These are phyloP conservation scores for Chenopodium album DNA, from an alignment of 148 eudicot species.

Conservation along the genomic window DNA sequence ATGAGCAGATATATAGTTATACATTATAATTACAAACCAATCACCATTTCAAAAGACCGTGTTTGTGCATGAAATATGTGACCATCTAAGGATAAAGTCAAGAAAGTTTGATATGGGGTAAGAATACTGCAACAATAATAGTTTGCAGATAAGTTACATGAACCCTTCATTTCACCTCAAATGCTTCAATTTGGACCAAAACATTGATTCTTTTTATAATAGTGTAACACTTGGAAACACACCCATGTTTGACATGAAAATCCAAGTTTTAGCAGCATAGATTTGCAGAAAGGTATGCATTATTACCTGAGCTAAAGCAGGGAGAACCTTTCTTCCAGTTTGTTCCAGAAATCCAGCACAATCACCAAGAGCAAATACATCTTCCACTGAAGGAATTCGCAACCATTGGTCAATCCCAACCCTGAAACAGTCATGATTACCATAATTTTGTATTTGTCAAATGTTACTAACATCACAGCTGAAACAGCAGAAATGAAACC, in stretches of 20 bases:
- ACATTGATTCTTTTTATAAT: not conserved
- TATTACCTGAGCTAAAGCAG: constrained; percentile 90
- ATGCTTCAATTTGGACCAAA: not conserved
- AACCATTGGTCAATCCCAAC: constrained; percentile 87
- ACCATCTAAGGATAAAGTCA: no score
- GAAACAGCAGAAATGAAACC: not conserved
- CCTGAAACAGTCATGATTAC: constrained; percentile 33
- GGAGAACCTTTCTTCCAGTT: constrained; percentile 75
- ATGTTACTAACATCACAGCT: not conserved
- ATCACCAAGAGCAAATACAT: constrained; percentile 87
- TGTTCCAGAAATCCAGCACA: constrained; percentile 84
- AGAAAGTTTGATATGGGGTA: no score
- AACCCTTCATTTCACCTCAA: no score
- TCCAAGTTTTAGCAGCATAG: not conserved
- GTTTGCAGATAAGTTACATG: not conserved
- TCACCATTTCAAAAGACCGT: no score
- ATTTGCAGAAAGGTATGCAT: not conserved
- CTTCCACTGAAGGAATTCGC: constrained; percentile 72
- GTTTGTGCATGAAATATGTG: no score
- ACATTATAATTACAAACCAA: not conserved
- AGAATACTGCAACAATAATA: no score
- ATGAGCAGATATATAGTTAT: not conserved
- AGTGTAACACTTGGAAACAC: not conserved
- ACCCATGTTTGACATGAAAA: not conserved
- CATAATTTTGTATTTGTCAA: not conserved